phyloP scores from a whole-genome alignment of 2,329 filamentous ascomycete species.

The Apiospora aurea region DNA sequence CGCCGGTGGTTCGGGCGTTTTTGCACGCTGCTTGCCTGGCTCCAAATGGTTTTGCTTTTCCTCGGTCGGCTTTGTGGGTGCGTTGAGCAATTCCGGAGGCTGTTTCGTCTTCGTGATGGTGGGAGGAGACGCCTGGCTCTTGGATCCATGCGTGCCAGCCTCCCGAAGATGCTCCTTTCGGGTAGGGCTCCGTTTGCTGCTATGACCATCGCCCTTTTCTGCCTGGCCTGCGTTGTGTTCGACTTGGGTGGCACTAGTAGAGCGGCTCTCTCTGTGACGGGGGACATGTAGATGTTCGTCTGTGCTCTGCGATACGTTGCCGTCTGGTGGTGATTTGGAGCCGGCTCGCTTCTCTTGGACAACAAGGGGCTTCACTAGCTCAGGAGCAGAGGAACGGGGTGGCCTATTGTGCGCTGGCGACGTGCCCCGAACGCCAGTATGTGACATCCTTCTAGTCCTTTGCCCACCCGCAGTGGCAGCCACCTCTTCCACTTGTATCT shows the following conservation, averaged over 20 bases:
- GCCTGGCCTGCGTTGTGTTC: not conserved
- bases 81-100: not conserved
- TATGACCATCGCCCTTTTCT: not conserved
- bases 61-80: not conserved
- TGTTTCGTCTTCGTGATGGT: not conserved
- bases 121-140: not conserved
- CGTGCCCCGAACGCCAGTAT: not conserved
- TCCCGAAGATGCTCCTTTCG: not conserved
- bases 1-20: not conserved
- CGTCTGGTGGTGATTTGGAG: not conserved
- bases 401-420: not conserved
- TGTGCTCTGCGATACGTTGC: not conserved
- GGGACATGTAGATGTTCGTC: not conserved
- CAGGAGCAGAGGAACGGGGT: not conserved
- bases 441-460: not conserved
- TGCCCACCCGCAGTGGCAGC: no score
- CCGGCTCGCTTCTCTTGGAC: not conserved
- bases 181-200: not conserved
- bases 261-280: not conserved
- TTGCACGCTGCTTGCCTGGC: not conserved
- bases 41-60: not conserved
- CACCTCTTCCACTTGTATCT: not conserved
- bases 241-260: not conserved
- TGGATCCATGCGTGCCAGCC: not conserved
- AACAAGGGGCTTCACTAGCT: not conserved